phyloP scores from a whole-genome alignment of 2,329 filamentous ascomycete species.

The Talaromyces sp. region DNA sequence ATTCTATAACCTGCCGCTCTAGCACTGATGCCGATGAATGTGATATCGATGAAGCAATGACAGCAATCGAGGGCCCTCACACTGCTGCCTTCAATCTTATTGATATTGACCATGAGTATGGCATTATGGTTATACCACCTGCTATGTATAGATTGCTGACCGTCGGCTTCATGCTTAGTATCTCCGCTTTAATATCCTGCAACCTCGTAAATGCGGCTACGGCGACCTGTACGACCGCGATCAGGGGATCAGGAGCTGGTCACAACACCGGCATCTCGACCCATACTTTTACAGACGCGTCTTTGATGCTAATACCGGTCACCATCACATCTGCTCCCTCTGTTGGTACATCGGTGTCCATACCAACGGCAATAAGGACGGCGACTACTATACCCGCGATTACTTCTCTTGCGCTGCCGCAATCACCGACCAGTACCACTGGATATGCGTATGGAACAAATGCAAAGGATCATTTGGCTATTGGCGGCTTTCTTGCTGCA shows the following conservation, averaged over 20 bases:
- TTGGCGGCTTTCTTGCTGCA: neutral
- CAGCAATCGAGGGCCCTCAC: constrained; percentile 5
- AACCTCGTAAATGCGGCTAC: neutral
- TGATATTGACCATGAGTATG: constrained; percentile 1
- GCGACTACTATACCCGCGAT: neutral
- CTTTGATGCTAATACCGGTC: neutral
- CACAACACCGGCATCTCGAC: neutral
- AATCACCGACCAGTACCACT: neutral
- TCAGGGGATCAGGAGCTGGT: constrained; percentile 2
- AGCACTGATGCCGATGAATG: neutral
- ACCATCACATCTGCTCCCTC: neutral
- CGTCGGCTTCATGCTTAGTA: neutral
- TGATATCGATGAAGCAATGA: neutral
- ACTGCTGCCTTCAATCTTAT: neutral
- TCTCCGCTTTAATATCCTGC: constrained; percentile 5
- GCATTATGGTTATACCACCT: too few relatives aligned
- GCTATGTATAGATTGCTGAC: neutral
- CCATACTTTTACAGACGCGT: neutral
- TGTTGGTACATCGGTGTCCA: neutral
- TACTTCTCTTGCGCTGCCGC: neutral
- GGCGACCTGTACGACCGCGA: constrained; percentile 4
- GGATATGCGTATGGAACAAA: neutral
- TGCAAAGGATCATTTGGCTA: neutral
- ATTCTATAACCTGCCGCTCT: constrained; percentile 5
- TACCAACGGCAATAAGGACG: neutral